Percentiles rank a stretch among this genome's conserved stretches.
phyloP scores from a whole-genome alignment of 78 protist genomes.

The Dictyostelium capitatum region DNA sequence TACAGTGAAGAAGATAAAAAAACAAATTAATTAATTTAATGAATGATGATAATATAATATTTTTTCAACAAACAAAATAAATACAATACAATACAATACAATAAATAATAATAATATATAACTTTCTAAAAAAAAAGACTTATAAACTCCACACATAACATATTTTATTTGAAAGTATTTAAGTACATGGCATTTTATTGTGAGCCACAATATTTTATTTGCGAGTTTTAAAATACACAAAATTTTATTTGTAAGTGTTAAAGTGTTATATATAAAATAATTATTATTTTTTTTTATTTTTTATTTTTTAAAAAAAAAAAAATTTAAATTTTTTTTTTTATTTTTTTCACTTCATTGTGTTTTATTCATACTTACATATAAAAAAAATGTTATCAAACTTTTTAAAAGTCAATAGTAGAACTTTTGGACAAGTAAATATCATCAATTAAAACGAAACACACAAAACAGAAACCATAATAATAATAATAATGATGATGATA shows the following conservation, averaged over 20 bases:
- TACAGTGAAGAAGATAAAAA: neutral
- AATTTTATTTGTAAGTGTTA: too few relatives aligned
- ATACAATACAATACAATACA: neutral
- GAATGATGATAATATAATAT: neutral
- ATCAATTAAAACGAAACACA: neutral
- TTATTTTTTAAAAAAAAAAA: neutral
- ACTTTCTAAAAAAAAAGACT: too few relatives aligned
- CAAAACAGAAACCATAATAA: neutral
- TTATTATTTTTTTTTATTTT: neutral
- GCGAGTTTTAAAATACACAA: too few relatives aligned
- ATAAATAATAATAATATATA: neutral
- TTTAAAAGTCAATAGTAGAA: conserved; percentile 2
- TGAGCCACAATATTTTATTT: too few relatives aligned
- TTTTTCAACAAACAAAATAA: neutral
- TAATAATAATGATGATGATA: neutral
- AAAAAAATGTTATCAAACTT: conserved; percentile 11
- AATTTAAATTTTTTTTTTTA: neutral
- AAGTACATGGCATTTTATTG: too few relatives aligned
- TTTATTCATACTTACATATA: neutral
- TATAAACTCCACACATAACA: too few relatives aligned
- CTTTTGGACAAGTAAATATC: conserved; percentile 16
- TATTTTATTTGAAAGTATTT: too few relatives aligned
- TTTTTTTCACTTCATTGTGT: neutral
- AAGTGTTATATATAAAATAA: too few relatives aligned
- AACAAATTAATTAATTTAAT: neutral